Conservation (phyloP, 2,329 filamentous ascomycete genomes). For the Hypoxylon sp. region DNA sequence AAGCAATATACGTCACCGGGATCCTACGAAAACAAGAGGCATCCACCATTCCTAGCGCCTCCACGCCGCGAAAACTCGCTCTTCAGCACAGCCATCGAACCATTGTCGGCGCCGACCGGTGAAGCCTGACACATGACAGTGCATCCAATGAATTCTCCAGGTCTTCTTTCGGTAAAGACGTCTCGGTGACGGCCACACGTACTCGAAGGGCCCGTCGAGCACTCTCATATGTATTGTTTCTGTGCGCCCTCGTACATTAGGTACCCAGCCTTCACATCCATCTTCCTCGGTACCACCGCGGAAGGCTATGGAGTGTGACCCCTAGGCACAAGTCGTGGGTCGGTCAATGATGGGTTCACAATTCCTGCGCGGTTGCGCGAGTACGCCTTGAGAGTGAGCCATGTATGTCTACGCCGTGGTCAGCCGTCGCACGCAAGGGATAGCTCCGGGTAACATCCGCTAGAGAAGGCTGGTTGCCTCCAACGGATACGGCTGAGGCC, state of each 20-base stretch:
- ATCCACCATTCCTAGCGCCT: constrained; percentile 68
- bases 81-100: neutral
- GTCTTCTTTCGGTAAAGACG: neutral
- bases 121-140: neutral
- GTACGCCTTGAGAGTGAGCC: neutral
- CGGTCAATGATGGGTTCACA: neutral
- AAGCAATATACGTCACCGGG: constrained; percentile 62
- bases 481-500: neutral
- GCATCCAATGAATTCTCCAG: neutral
- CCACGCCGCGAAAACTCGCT: constrained; percentile 58
- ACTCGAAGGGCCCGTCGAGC: neutral
- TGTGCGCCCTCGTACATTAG: neutral
- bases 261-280: neutral
- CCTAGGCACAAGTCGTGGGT: neutral
- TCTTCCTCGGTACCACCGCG: neutral
- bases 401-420: neutral
- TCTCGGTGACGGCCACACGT: neutral
- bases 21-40: constrained; percentile 65
- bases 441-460: neutral
- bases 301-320: neutral
- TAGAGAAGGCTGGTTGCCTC: neutral
- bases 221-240: neutral
- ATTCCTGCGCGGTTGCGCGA: neutral
- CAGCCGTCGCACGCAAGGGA: neutral
- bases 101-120: neutral